A percentile compares a stretch with the other conserved stretches of the same genome.
Conservation (phyloP, 345 rosid genomes). For the Bruguiera sexangula region DNA sequence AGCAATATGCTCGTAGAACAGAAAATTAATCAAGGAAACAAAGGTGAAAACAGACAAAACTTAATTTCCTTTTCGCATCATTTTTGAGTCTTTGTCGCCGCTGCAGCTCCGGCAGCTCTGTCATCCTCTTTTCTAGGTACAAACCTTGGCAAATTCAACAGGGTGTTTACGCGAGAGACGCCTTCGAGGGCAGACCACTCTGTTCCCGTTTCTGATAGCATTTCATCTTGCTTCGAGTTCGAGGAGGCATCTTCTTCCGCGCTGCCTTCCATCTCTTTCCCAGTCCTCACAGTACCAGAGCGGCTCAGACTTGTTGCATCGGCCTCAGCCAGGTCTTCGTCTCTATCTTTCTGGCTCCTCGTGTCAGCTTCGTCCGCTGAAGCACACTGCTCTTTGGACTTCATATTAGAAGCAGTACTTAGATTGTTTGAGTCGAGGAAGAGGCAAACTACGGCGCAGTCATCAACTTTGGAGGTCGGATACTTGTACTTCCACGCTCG, state of each 20-base stretch:
- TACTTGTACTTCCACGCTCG: constrained; percentile 89
- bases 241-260: constrained; percentile 33
- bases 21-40: constrained; percentile 9
- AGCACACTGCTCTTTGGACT: constrained; percentile 32
- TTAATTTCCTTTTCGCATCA: constrained; percentile 7
- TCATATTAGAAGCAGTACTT: constrained; percentile 40
- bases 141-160: constrained; percentile 73
- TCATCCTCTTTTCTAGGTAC: constrained; percentile 56
- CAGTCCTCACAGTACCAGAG: constrained; percentile 37
- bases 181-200: constrained; percentile 98
- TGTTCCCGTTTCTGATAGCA: constrained; percentile 40
- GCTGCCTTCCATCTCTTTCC: constrained; percentile 36
- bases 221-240: constrained; percentile 34
- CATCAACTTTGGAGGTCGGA: constrained; percentile 94
- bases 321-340: constrained; percentile 5
- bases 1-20: not conserved
- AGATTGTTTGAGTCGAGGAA: constrained; percentile 55
- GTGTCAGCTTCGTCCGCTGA: constrained; percentile 26
- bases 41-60: constrained; percentile 9
- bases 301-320: constrained; percentile 30
- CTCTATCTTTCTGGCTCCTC: constrained; percentile 21
- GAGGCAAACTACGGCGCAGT: constrained; percentile 96
- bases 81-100: constrained; percentile 17
- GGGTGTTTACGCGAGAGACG: constrained; percentile 86
- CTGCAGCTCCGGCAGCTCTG: constrained; percentile 25